Base-by-base conservation (phyloP, 2,329 filamentous ascomycete species). In the Ceratocystis lukuohia region DNA sequence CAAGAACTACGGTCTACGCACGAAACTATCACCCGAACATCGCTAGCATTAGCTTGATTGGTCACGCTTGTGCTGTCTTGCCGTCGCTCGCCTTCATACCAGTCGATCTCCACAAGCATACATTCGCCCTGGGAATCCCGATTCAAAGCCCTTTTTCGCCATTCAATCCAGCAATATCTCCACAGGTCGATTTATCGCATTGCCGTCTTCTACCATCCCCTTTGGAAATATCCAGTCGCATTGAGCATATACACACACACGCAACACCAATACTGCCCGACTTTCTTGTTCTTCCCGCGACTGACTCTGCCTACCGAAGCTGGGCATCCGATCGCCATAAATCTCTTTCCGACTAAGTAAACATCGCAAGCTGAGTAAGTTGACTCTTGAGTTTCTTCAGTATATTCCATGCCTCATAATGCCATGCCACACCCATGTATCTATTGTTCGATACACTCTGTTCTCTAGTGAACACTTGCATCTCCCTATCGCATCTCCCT, bases 51-150 rank as follows among this genome's bases (percentile, higher is more conserved):
- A 10, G 25, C 25, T 30, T 30, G 25, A 28, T 30, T 61, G 17
- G 25, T 30, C 61, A 62, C 61, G 37, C 61, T 62, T 46, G 37
- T 44, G 37, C 61, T 20, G 20, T 62, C 33, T 62, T 62, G 37
- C 37, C 44, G 44, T 25, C 61, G 28, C 30, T 22, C 61, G 20
- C 44, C 59, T 62, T 25, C 20, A 44, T 62, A 45, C 59, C 59
- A 33, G n/a, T 20, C 33, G 17, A 33, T 44, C 59, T 45, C 17
- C 59, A 37, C 59, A 41, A 8, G 20, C n/a, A 15, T 20, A 15
- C 25, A 15, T 30, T 15, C 56, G 28, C 25, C 56, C 56, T 59
- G 15, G 28, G 12, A 50, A 41, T 41, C 22, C 22, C 48, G 20
- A 33, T 37, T 59, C 6, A 30, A 12, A 41, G 12, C 5, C 6